These are phyloP conservation scores for Fabrea salina DNA, from an alignment of 169 alveolate genomes.

Conservation along the genomic window DNA sequence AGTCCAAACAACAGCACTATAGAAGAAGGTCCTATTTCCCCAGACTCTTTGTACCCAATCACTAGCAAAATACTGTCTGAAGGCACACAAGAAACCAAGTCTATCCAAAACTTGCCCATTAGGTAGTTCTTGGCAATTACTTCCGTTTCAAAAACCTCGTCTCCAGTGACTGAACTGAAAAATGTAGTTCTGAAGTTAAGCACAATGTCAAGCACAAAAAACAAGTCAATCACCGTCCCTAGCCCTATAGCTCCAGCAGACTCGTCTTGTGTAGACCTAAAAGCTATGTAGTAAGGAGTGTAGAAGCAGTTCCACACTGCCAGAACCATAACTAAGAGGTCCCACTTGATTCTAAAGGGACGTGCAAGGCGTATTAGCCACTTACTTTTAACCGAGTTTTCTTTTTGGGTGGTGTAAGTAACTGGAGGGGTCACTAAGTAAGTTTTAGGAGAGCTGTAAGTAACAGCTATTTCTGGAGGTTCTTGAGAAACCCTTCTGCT, in stretches of 20 bases:
- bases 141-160: constrained; percentile 11
- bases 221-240: constrained; percentile 18
- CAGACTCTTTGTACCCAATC: neutral
- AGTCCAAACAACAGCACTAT: neutral
- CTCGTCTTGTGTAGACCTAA: neutral
- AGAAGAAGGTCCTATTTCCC: neutral
- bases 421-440: no score
- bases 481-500: no score
- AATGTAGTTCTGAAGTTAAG: constrained; percentile 42
- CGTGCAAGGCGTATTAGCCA: no score
- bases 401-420: no score
- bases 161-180: constrained; percentile 6
- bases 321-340: no score
- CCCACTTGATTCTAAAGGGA: no score
- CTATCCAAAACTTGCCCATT: constrained; percentile 34
- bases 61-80: neutral
- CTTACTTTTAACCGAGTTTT: no score
- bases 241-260: neutral
- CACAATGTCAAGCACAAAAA: constrained; percentile 28
- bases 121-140: constrained; percentile 31
- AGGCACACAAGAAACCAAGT: constrained; percentile 38
- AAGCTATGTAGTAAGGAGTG: neutral
- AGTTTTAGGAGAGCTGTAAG: no score
- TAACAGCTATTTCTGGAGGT: no score
- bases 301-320: neutral